Evolutionary conservation across 768 basidiomycete species (phyloP), one percentile per base, ranked within the genome.

Genomic region (Tricholoma sp.): DNA sequence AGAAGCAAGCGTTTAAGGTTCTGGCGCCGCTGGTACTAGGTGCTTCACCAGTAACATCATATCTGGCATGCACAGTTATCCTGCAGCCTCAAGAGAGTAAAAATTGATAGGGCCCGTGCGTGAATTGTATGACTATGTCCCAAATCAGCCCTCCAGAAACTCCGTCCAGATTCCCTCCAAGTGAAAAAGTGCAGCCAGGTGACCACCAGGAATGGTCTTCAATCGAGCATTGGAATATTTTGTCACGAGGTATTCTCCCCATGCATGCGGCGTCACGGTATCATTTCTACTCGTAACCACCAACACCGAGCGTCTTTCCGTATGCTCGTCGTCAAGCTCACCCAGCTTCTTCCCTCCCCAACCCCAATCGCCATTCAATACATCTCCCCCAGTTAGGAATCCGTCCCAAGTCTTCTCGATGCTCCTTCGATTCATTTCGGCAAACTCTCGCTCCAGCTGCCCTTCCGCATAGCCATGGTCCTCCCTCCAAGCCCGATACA

Each of bases 331-430:
- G 49, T 81, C 79, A 51, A 81, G 62, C 5, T 61, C 61, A 37
- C 71, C 68, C 3, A 79, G 73, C 3, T 58, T 60, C 56, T 71
- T 72, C 16, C 46, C 51, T 11, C 60, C 61, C 57, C 60, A 65
- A 47, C 71, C 79, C 79, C 79, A 81, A 58, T 78, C 75, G 31
- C 73, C 72, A 49, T 78, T 71, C 18, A 77, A 50, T 21, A 78
- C 67, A 5, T 61, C 50, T 3, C 70, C 24, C 24, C 65, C 56
- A 21, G 72, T 72, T 57, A 71, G 63, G 55, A 81, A 76, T 2
- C 80, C 80, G 54, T 71, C 76, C 79, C 78, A 79, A 27, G 72
- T 69, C 35, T 61, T 74, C 37, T 67, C 69, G 6, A 76, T 73
- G 61, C 79, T 81, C 57, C 71, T 71, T 51, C 72, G 64, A 39